A percentile compares a stretch with the other conserved stretches of the same genome.
phyloP scores from a whole-genome alignment of 2,329 filamentous ascomycete genomes.

The Chalara sp. region DNA sequence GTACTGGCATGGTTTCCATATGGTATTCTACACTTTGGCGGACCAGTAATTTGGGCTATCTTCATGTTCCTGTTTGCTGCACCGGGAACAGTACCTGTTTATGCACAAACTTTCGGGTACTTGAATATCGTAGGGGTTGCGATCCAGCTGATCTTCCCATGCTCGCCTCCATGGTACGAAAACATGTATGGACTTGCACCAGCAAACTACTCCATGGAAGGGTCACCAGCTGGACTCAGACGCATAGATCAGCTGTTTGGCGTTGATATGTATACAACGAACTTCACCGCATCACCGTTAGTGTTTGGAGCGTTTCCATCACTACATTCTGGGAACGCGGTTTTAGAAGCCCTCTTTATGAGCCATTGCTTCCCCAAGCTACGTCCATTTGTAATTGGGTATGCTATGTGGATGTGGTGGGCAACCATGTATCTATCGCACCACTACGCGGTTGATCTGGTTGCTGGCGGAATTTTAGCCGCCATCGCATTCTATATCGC shows the following conservation, averaged over 20 bases:
- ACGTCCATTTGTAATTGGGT: conserved; percentile 71
- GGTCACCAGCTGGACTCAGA: conserved; percentile 81
- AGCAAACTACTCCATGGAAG: conserved; percentile 85
- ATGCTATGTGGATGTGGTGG: conserved; percentile 95
- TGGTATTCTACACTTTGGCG: conserved; percentile 83
- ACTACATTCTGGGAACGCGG: conserved; percentile 82
- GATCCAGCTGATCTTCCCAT: conserved; percentile 86
- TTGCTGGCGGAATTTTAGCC: conserved; percentile 75
- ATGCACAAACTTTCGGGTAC: conserved; percentile 83
- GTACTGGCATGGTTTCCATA: conserved; percentile 91
- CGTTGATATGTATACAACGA: conserved; percentile 86
- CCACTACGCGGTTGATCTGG: conserved; percentile 91
- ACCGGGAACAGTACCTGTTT: conserved; percentile 77
- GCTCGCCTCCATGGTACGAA: conserved; percentile 96
- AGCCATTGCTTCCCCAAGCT: conserved; percentile 83
- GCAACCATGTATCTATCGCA: conserved; percentile 97
- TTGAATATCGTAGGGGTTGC: conserved; percentile 83
- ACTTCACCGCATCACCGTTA: conserved; percentile 82
- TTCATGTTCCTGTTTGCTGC: conserved; percentile 85
- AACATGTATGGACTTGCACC: conserved; percentile 85
- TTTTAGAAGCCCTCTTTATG: conserved; percentile 87
- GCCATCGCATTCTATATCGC: conserved; percentile 76
- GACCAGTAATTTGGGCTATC: conserved; percentile 69
- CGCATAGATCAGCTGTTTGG: conserved; percentile 87
- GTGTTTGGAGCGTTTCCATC: conserved; percentile 95